These are phyloP conservation scores for Populus ilicifolia DNA, from an alignment of 345 rosid species.

Conservation along the genomic window DNA sequence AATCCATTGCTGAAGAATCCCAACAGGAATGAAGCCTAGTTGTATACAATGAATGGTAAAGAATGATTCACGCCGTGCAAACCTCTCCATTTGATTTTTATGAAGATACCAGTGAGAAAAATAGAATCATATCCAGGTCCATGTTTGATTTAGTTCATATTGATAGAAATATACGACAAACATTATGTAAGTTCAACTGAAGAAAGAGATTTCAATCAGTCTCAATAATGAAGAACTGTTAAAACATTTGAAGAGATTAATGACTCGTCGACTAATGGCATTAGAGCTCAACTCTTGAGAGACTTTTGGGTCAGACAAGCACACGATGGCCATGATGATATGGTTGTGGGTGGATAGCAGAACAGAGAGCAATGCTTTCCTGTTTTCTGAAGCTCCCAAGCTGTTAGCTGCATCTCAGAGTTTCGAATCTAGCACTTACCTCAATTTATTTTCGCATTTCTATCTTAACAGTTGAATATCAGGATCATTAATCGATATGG, in stretches of 20 bases:
- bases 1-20: not conserved
- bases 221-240: not conserved
- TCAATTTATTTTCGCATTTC: not conserved
- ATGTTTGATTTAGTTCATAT: not conserved
- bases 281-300: not conserved
- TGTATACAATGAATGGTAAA: not conserved
- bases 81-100: not conserved
- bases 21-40: not conserved
- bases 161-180: not conserved
- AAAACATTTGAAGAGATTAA: not conserved
- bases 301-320: not conserved
- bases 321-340: not conserved
- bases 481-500: not conserved
- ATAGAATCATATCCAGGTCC: not conserved
- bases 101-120: not conserved
- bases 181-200: not conserved
- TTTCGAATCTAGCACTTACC: not conserved
- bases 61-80: not conserved
- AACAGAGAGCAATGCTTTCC: no score
- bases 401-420: not conserved
- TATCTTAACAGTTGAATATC: not conserved
- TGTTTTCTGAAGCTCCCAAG: not conserved
- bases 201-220: no score
- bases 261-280: not conserved
- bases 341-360: not conserved